Percentiles rank a stretch among this genome's conserved stretches.
Conservation (phyloP, 768 basidiomycete genomes). For the Amanita brunnescens region DNA sequence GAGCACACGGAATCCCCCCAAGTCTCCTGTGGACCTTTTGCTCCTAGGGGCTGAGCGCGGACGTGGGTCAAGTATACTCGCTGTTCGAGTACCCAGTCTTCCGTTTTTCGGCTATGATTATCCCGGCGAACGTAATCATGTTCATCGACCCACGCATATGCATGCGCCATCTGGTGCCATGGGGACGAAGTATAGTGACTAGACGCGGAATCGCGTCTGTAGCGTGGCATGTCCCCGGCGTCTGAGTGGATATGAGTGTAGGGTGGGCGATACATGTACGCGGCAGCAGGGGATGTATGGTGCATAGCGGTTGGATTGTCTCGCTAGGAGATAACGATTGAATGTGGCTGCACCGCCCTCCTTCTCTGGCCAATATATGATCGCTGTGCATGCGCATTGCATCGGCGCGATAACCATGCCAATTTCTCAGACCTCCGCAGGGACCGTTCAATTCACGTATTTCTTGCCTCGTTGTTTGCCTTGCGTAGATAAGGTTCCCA, state of each 20-base stretch:
- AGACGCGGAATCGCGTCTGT: not conserved
- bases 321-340: not conserved
- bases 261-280: conserved; percentile 1
- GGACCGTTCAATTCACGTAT: not conserved
- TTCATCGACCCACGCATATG: conserved; percentile 43
- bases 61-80: conserved; percentile 30
- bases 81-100: conserved; percentile 59
- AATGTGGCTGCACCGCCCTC: not conserved
- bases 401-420: conserved; percentile 28
- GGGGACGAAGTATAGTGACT: conserved; percentile 12
- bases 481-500: conserved; percentile 4
- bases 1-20: conserved; percentile 47
- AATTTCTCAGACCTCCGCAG: conserved; percentile 4
- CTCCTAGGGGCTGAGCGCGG: conserved; percentile 10
- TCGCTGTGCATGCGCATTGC: conserved; percentile 16
- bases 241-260: not conserved
- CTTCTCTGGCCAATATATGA: not conserved
- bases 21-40: conserved; percentile 22
- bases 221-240: not conserved
- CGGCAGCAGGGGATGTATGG: too few species aligned
- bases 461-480: not conserved
- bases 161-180: conserved; percentile 35
- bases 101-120: conserved; percentile 41
- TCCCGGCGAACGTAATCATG: conserved; percentile 32
- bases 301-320: not conserved